Base-by-base conservation (phyloP, 768 basidiomycete genomes). In the Auricularia auricula-judae region DNA sequence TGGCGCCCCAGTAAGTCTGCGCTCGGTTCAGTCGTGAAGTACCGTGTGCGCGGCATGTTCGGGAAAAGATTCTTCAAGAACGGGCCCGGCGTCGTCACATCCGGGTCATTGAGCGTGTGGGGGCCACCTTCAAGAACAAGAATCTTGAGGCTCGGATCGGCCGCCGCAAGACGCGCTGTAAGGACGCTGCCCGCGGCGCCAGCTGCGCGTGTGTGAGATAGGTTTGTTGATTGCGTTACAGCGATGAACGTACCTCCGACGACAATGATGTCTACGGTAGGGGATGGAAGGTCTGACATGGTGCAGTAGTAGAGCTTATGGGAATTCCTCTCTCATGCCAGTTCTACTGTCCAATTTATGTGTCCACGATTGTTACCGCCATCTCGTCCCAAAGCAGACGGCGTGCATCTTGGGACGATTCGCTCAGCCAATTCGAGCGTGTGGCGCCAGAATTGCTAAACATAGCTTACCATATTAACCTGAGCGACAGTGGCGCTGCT, bases 51-150 rank as follows among this genome's bases (percentile, higher is more conserved):
- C 35, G 76, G 76, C 44, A 75, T 75, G 3, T 68, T 73, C 1
- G 76, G 74, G 0, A 69, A 64, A 0, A 85, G 68, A 66, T 85
- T 79, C 34, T 70, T 68, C 36, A 81, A 74, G 69, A 72, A 84
- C 33, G 79, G 79, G 2, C 77, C 85, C 1, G 86, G 86, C 56
- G 86, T 85, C 7, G 75, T 72, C 70, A 87, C 84, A 2, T 67
- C 66, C 4, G 73, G 76, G 5, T 81, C 36, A 43, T 85, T 77
- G 36, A 75, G 71, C 0, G 82, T 81, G 64, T 82, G 78, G 3
- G 78, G 76, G 0, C 86, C 87, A 11, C 81, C 78, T 74, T 88
- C 87, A 23, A 88, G 70, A 54, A 87, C 70, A 11, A 87, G 80
- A 61, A 88, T 84, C 68, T 77, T 83, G 61, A 88, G 71, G 3